Conservation (phyloP, 139 green algal species). For the Chlamydomonas urium region DNA sequence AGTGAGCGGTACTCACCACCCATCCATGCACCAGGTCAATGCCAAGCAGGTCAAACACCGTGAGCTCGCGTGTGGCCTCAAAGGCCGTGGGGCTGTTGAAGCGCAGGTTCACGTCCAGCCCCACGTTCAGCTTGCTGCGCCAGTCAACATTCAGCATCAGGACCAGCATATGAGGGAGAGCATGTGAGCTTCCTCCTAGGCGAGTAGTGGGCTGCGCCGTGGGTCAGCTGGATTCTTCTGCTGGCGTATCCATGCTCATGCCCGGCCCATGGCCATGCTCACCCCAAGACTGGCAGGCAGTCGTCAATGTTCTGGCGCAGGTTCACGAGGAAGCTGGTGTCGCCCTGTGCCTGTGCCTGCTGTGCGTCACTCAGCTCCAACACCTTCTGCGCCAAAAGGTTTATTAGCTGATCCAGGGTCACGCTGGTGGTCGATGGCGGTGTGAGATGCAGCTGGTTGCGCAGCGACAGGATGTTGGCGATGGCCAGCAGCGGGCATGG, state of each 20-base stretch:
- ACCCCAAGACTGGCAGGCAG: constrained; percentile 33
- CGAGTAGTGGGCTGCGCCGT: no score
- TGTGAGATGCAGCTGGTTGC: constrained; percentile 40
- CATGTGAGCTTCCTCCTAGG: no score
- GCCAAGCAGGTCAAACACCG: constrained; percentile 95
- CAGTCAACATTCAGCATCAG: no score
- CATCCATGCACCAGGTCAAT: constrained; percentile 87
- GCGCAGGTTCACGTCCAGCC: constrained; percentile 91
- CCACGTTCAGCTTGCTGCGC: constrained; percentile 51
- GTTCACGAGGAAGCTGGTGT: constrained; percentile 11
- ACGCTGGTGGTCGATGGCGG: constrained; percentile 2
- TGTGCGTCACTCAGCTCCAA: constrained; percentile 64
- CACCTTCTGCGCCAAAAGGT: constrained; percentile 68
- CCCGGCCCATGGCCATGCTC: no score
- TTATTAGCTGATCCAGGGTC: constrained; percentile 56
- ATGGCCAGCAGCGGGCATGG: constrained; percentile 92
- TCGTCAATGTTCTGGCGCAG: constrained; percentile 39
- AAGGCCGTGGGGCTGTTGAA: no score
- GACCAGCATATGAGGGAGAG: no score
- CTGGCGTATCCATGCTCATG: no score
- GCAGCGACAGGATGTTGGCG: constrained; percentile 79
- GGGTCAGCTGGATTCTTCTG: no score
- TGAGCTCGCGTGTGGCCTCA: constrained; percentile 57
- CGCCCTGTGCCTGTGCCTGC: not conserved
- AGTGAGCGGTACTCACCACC: constrained; percentile 78